Percentiles rank a stretch among this genome's conserved stretches.
Conservation (phyloP, 2,329 filamentous ascomycete species). For the Diaporthe ampelina region DNA sequence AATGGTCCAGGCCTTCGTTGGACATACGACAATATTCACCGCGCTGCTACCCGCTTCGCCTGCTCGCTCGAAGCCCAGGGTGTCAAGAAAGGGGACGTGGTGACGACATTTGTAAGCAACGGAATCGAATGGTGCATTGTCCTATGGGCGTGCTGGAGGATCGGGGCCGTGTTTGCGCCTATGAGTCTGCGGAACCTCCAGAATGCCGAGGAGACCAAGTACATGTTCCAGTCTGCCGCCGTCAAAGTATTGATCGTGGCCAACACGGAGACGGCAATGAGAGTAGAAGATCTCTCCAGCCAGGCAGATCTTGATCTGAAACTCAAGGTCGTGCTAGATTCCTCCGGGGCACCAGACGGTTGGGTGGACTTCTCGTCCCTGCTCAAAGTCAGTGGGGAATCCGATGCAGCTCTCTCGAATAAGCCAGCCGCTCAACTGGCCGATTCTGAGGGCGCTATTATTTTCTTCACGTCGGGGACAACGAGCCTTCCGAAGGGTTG, state of each 20-base stretch:
- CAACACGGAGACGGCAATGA: constrained; percentile 5
- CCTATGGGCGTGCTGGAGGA: constrained; percentile 16
- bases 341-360: background rate
- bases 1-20: background rate
- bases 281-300: background rate
- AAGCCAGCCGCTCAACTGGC: background rate
- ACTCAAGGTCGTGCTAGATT: background rate
- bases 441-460: background rate
- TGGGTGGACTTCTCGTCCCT: constrained; percentile 11
- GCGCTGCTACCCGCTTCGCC: background rate
- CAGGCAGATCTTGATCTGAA: constrained; percentile 1
- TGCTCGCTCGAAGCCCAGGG: background rate
- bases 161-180: constrained; percentile 3
- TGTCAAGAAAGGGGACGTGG: constrained; percentile 10
- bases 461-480: constrained; percentile 5
- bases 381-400: background rate
- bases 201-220: background rate
- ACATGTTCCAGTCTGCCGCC: background rate
- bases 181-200: background rate
- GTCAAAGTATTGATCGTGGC: background rate
- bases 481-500: constrained; percentile 18
- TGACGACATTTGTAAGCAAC: background rate
- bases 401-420: background rate
- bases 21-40: background rate
- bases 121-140: constrained; percentile 15